Percentiles rank a stretch among this genome's conserved stretches.
Conservation (phyloP, 1,284 basidiomycete genomes). For the Leccinum subfulvum region DNA sequence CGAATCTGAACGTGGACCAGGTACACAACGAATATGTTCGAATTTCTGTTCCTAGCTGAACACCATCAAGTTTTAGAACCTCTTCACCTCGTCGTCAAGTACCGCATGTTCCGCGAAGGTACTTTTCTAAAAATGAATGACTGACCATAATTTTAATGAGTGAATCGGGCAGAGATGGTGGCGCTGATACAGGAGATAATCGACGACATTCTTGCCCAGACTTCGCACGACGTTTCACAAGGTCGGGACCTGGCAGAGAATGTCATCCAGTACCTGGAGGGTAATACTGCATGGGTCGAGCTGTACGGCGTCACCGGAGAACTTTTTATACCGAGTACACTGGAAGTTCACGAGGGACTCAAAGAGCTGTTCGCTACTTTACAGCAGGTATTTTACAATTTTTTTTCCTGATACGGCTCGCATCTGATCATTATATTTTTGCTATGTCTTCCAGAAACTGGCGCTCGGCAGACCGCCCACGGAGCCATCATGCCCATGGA, state of each 20-base stretch:
- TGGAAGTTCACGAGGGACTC: slow-evolving; percentile 38
- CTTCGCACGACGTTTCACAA: slow-evolving; percentile 27
- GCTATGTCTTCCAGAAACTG: slow-evolving; percentile 23
- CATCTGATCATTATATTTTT: neutral
- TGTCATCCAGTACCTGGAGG: slow-evolving; percentile 60
- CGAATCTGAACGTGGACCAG: slow-evolving; percentile 56
- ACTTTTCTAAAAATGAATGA: slow-evolving; percentile 7
- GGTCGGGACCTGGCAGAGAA: slow-evolving; percentile 42
- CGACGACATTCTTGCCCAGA: slow-evolving; percentile 39
- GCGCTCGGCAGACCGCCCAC: slow-evolving; percentile 14
- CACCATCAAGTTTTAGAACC: slow-evolving; percentile 54
- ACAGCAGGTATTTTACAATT: slow-evolving; percentile 38
- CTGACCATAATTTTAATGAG: slow-evolving; percentile 3
- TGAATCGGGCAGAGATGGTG: slow-evolving; percentile 54
- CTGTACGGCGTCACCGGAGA: slow-evolving; percentile 68
- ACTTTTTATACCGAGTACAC: slow-evolving; percentile 51
- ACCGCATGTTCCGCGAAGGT: slow-evolving; percentile 78
- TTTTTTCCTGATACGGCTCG: neutral
- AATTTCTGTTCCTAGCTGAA: slow-evolving; percentile 9
- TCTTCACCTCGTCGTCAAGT: slow-evolving; percentile 60
- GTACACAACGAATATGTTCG: slow-evolving; percentile 35
- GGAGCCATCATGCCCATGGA: slow-evolving; percentile 43
- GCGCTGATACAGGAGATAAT: slow-evolving; percentile 54
- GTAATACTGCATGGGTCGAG: slow-evolving; percentile 63
- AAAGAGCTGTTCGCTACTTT: slow-evolving; percentile 38